Conservation (phyloP, 75 land plant genomes). For the Adiantum capillusveneris region DNA sequence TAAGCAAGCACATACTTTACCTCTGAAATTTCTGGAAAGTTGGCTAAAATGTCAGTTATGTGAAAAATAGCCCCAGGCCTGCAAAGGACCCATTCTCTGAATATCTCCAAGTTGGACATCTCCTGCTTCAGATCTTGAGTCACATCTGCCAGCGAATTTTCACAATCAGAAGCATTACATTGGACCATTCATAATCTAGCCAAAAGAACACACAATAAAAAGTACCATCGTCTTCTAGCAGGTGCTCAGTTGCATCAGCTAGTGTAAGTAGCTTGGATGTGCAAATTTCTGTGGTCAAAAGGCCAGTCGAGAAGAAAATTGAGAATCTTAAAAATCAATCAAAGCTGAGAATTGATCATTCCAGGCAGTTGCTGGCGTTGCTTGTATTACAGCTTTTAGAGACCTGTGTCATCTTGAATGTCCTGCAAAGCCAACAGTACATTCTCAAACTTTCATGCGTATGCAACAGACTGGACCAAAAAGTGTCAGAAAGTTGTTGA, state of each 20-base stretch:
- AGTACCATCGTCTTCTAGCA: neutral
- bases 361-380: too few relatives aligned
- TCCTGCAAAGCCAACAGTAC: too few relatives aligned
- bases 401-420: too few relatives aligned
- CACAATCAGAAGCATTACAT: too few relatives aligned
- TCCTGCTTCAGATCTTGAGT: constrained; percentile 56
- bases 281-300: neutral
- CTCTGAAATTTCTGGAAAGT: constrained; percentile 64
- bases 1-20: constrained; percentile 21
- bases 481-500: too few relatives aligned
- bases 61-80: constrained; percentile 39
- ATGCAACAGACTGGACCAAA: too few relatives aligned
- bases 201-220: neutral
- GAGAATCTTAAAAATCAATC: too few relatives aligned
- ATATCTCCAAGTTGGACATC: constrained; percentile 29
- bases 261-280: neutral
- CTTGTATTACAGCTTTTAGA: too few relatives aligned
- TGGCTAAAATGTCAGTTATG: constrained; percentile 51
- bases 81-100: constrained; percentile 58
- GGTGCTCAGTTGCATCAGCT: neutral
- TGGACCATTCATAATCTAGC: too few relatives aligned
- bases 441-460: too few relatives aligned
- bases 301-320: too few relatives aligned
- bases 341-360: too few relatives aligned
- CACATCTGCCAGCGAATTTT: constrained; percentile 46